Evolutionary conservation across 768 basidiomycete genomes (phyloP).

Genomic region (Rubroboletus satanas): DNA sequence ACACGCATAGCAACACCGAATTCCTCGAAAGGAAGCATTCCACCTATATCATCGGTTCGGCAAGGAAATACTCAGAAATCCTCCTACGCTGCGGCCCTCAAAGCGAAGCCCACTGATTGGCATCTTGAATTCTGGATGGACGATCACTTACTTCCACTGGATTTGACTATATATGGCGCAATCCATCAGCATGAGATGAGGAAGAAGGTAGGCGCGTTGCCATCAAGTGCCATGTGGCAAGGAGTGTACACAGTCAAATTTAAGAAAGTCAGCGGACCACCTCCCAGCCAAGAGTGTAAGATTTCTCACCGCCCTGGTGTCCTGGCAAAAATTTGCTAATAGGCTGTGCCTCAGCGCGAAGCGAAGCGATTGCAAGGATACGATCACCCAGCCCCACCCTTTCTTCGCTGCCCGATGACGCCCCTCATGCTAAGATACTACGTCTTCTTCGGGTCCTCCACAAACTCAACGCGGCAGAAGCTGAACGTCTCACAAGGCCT

Average conservation of each 20-base stretch:
- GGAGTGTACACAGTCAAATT: constrained; percentile 89
- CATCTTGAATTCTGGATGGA: constrained; percentile 96
- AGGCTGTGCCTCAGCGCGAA: constrained; percentile 30
- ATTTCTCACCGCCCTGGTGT: neutral
- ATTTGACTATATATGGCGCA: constrained; percentile 94
- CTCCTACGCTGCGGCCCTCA: constrained; percentile 94
- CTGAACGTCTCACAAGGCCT: constrained; percentile 50
- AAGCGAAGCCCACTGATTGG: constrained; percentile 92
- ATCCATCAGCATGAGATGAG: constrained; percentile 88
- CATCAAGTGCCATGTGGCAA: constrained; percentile 80
- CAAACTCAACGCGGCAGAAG: constrained; percentile 72
- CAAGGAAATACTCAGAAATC: constrained; percentile 39
- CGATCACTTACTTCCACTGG: constrained; percentile 76
- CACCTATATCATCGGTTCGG: constrained; percentile 30
- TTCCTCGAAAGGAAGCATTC: constrained; percentile 45
- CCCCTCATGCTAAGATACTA: constrained; percentile 85
- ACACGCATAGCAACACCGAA: constrained; percentile 90
- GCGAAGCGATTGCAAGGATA: constrained; percentile 43
- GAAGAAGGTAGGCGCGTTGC: constrained; percentile 61
- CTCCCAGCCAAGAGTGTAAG: constrained; percentile 59
- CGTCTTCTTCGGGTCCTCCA: constrained; percentile 85
- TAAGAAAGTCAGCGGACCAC: constrained; percentile 86
- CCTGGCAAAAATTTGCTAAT: constrained; percentile 1
- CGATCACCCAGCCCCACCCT: constrained; percentile 65
- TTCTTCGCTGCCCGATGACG: constrained; percentile 78